phyloP scores from a whole-genome alignment of 2,329 filamentous ascomycete species.

The Lachnellula cervina region DNA sequence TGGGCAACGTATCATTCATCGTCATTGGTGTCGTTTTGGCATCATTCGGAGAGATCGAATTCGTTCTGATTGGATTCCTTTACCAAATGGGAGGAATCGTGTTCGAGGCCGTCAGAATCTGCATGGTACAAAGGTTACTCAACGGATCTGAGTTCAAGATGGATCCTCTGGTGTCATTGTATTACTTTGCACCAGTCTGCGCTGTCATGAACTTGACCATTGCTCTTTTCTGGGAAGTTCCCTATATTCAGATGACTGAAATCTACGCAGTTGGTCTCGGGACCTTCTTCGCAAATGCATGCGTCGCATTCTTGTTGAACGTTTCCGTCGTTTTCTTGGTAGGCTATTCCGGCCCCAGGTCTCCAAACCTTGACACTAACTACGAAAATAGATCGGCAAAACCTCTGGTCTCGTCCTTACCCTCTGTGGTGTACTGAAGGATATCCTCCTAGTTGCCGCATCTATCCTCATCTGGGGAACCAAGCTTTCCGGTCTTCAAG shows the following conservation, averaged over 20 bases:
- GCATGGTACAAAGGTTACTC: constrained; percentile 78
- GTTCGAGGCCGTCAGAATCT: constrained; percentile 78
- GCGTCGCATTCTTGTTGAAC: constrained; percentile 76
- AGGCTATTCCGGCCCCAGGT: constrained; percentile 36
- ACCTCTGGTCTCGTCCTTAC: constrained; percentile 83
- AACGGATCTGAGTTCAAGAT: constrained; percentile 86
- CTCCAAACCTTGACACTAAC: constrained; percentile 5
- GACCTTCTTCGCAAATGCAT: constrained; percentile 70
- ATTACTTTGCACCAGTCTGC: constrained; percentile 85
- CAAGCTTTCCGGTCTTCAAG: constrained; percentile 68
- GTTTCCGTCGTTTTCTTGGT: constrained; percentile 83
- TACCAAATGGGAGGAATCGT: constrained; percentile 74
- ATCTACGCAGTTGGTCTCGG: constrained; percentile 68
- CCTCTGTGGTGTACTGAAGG: constrained; percentile 82
- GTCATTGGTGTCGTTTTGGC: constrained; percentile 93
- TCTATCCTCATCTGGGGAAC: constrained; percentile 81
- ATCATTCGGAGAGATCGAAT: constrained; percentile 92
- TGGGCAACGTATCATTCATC: constrained; percentile 91
- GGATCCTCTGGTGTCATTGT: constrained; percentile 82
- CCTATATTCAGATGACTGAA: constrained; percentile 62
- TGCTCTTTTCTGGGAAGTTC: constrained; percentile 69
- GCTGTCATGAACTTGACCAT: constrained; percentile 75
- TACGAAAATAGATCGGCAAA: constrained; percentile 67
- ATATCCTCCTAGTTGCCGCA: constrained; percentile 74
- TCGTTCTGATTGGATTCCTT: constrained; percentile 73